Conservation (phyloP, 495 filamentous ascomycete genomes). For the Articulospora tetracladia region DNA sequence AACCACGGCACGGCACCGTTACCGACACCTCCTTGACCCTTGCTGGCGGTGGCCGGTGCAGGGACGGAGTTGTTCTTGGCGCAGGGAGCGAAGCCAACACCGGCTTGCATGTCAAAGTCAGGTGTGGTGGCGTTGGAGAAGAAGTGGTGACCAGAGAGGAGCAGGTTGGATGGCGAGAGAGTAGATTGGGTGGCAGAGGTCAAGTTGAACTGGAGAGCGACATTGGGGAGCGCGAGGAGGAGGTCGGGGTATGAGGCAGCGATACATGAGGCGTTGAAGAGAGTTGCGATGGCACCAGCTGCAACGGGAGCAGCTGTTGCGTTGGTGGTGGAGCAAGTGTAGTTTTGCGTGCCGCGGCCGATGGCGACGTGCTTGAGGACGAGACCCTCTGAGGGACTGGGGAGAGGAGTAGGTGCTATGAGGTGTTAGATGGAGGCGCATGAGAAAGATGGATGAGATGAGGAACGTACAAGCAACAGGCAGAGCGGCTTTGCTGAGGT, state of each 20-base stretch:
- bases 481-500: conserved; percentile 44
- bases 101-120: conserved; percentile 70
- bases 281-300: conserved; percentile 74
- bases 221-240: conserved; percentile 46
- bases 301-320: conserved; percentile 54
- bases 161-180: conserved; percentile 50
- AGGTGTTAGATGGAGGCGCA: neutral
- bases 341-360: conserved; percentile 89
- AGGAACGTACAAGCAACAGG: conserved; percentile 35
- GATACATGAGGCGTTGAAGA: conserved; percentile 85
- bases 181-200: conserved; percentile 21
- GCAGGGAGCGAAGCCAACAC: conserved; percentile 56
- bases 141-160: conserved; percentile 71
- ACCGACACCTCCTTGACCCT: conserved; percentile 44
- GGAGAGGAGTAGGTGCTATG: conserved; percentile 44
- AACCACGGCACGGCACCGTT: conserved; percentile 73
- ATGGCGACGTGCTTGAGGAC: conserved; percentile 71
- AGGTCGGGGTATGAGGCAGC: conserved; percentile 63
- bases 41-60: conserved; percentile 56
- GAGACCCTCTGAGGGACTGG: conserved; percentile 52
- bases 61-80: conserved; percentile 47
- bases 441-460: neutral
- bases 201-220: conserved; percentile 53
- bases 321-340: conserved; percentile 68
- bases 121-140: conserved; percentile 68